Conservation (phyloP, 2,329 filamentous ascomycete species). For the Hypoxylon sp. region DNA sequence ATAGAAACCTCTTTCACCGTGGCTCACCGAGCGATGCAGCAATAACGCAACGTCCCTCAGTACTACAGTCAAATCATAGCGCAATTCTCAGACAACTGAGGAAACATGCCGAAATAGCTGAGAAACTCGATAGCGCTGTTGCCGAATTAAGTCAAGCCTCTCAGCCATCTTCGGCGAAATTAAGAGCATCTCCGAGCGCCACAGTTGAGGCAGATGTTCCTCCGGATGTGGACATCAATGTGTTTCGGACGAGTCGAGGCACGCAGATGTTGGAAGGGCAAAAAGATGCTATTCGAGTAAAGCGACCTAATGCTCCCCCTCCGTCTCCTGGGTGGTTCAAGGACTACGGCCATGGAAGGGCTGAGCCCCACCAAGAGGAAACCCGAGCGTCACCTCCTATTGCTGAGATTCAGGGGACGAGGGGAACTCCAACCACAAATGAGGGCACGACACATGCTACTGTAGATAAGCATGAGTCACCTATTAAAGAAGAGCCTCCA, state of each 20-base stretch:
- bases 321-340: conserved; percentile 55
- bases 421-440: conserved; percentile 41
- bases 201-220: conserved; percentile 55
- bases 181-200: conserved; percentile 7
- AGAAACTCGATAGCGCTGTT: not conserved
- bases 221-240: conserved; percentile 61
- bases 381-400: conserved; percentile 33
- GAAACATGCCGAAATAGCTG: conserved; percentile 21
- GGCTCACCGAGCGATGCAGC: conserved; percentile 29
- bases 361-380: conserved; percentile 29
- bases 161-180: conserved; percentile 12
- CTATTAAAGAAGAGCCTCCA: conserved; percentile 33
- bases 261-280: conserved; percentile 61
- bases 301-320: conserved; percentile 42
- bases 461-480: conserved; percentile 33
- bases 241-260: conserved; percentile 62
- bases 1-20: conserved; percentile 29
- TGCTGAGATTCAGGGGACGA: conserved; percentile 31
- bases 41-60: conserved; percentile 25
- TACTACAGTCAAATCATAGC: conserved; percentile 44
- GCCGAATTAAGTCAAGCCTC: not conserved
- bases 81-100: conserved; percentile 47
- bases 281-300: conserved; percentile 43
- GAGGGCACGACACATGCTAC: conserved; percentile 40
- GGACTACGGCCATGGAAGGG: conserved; percentile 53